These are phyloP conservation scores for Candida ficus DNA, from an alignment of 805 yeast genomes.

Conservation along the genomic window DNA sequence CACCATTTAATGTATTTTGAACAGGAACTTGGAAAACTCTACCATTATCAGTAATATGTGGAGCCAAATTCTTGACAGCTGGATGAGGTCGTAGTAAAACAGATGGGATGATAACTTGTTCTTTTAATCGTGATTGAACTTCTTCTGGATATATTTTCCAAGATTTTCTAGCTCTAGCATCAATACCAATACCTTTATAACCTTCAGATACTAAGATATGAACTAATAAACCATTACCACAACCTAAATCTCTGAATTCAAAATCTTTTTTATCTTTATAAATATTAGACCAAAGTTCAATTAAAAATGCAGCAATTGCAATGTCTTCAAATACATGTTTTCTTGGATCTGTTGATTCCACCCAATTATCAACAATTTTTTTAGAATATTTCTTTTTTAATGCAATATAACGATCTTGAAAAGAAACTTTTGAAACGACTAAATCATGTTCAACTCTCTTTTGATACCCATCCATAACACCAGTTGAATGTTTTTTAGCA, in stretches of 20 bases:
- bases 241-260: conserved; percentile 85
- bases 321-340: conserved; percentile 96
- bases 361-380: conserved; percentile 73
- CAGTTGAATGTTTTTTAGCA: conserved; percentile 75
- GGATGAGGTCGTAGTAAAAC: conserved; percentile 68
- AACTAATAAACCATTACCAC: conserved; percentile 90
- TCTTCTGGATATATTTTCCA: conserved; percentile 74
- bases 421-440: conserved; percentile 75
- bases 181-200: conserved; percentile 76
- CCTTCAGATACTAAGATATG: conserved; percentile 77
- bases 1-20: conserved; percentile 15
- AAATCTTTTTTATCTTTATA: conserved; percentile 38
- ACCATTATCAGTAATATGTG: conserved; percentile 56
- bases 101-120: conserved; percentile 81
- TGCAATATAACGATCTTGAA: conserved; percentile 76
- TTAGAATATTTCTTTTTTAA: conserved; percentile 81
- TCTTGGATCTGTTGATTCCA: conserved; percentile 89
- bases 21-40: conserved; percentile 45
- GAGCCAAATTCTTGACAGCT: conserved; percentile 45
- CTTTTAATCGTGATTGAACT: conserved; percentile 53
- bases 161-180: conserved; percentile 83
- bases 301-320: conserved; percentile 90
- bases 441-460: conserved; percentile 86
- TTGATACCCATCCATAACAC: conserved; percentile 78
- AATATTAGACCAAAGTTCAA: conserved; percentile 72